Evolutionary conservation across 208 protist genomes (phyloP).

Genomic region (Phytomonas francai): DNA sequence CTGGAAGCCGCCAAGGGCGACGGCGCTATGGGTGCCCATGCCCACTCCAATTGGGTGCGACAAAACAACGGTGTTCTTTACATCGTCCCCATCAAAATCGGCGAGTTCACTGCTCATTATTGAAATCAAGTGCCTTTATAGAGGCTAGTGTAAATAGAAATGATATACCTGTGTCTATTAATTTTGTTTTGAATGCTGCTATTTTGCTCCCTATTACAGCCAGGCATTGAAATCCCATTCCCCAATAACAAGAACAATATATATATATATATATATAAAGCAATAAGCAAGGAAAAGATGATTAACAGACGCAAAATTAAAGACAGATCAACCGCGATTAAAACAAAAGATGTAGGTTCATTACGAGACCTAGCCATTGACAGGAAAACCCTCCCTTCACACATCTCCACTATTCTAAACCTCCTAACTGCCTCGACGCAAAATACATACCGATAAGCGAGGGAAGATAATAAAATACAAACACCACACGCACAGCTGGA

Average conservation of each 20-base stretch:
- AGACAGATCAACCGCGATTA: background rate
- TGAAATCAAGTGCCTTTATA: background rate
- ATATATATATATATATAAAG: constrained; percentile 8
- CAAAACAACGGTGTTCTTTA: constrained; percentile 58
- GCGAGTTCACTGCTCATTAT: constrained; percentile 77
- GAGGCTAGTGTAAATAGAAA: constrained; percentile 3
- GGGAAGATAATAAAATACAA: background rate
- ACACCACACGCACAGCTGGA: background rate
- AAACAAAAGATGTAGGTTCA: background rate
- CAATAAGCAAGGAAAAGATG: constrained; percentile 5
- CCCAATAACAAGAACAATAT: background rate
- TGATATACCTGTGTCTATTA: background rate
- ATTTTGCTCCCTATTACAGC: constrained; percentile 10
- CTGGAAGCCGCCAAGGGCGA: constrained; percentile 94
- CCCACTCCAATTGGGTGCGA: constrained; percentile 63
- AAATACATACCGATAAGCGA: background rate
- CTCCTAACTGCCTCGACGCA: background rate
- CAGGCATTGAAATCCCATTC: constrained; percentile 6
- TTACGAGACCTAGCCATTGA: background rate
- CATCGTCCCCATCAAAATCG: constrained; percentile 89
- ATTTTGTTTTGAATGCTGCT: constrained; percentile 7
- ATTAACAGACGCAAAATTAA: background rate
- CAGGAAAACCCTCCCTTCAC: background rate
- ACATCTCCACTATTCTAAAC: background rate
- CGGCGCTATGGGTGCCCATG: constrained; percentile 84